These are phyloP conservation scores for Geranium rotundifolium DNA, from an alignment of 345 rosid genomes.

Conservation along the genomic window DNA sequence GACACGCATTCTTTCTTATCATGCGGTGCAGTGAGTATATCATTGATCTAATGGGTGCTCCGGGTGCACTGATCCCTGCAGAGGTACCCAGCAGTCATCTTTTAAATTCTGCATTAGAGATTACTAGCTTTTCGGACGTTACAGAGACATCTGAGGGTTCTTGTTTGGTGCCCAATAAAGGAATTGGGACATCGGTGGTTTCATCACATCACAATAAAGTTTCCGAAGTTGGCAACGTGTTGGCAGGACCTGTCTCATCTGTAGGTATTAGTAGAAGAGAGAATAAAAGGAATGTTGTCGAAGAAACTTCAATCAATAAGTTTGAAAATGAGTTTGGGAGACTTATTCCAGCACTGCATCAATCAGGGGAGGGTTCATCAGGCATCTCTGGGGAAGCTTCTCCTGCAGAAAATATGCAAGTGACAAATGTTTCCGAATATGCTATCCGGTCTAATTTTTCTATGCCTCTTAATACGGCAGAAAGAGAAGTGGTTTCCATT, in stretches of 20 bases:
- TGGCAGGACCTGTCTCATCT: slow-evolving; percentile 23
- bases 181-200: slow-evolving; percentile 20
- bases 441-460: slow-evolving; percentile 31
- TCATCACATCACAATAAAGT: slow-evolving; percentile 13
- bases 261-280: slow-evolving; percentile 27
- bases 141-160: slow-evolving; percentile 4
- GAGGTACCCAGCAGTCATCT: slow-evolving; percentile 76
- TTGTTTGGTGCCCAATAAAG: slow-evolving; percentile 26
- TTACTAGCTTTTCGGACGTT: slow-evolving; percentile 33
- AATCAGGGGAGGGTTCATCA: slow-evolving; percentile 29
- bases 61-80: slow-evolving; percentile 78
- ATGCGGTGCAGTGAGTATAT: slow-evolving; percentile 68
- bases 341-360: slow-evolving; percentile 34
- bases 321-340: slow-evolving; percentile 63
- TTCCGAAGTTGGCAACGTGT: slow-evolving; percentile 17
- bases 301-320: slow-evolving; percentile 38
- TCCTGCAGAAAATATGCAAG: slow-evolving; percentile 65
- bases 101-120: slow-evolving; percentile 34
- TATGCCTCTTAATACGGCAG: slow-evolving; percentile 20
- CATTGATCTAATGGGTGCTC: slow-evolving; percentile 97
- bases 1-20: slow-evolving; percentile 5
- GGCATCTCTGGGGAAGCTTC: slow-evolving; percentile 35
- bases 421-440: slow-evolving; percentile 70
- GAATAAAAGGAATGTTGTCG: slow-evolving; percentile 25
- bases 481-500: slow-evolving; percentile 19